These are phyloP conservation scores for Colletotrichum endophyticum DNA, from an alignment of 2,329 filamentous ascomycete species.

Conservation along the genomic window DNA sequence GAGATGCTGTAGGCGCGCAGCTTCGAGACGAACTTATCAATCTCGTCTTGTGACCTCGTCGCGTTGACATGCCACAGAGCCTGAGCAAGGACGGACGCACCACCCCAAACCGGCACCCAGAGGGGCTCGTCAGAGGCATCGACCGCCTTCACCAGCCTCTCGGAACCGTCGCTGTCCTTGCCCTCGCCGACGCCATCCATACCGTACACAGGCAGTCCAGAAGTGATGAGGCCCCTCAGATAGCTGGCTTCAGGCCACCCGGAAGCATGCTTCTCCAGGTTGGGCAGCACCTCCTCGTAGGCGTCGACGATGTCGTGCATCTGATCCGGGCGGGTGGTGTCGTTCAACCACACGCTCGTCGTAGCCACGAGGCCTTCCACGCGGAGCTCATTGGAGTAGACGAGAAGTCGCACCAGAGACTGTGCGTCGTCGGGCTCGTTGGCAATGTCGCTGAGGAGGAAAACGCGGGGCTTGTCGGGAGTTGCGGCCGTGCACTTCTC, in stretches of 20 bases:
- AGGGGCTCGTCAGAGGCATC: slow-evolving; percentile 43
- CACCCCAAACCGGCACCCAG: slow-evolving; percentile 55
- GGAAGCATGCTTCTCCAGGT: slow-evolving; percentile 28
- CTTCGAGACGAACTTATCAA: slow-evolving; percentile 37
- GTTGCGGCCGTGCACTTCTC: background rate
- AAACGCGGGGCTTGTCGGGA: slow-evolving; percentile 28
- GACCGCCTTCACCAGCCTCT: slow-evolving; percentile 36
- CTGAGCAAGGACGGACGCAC: slow-evolving; percentile 52
- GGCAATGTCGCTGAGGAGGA: slow-evolving; percentile 39
- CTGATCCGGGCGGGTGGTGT: slow-evolving; percentile 32
- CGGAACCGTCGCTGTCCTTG: slow-evolving; percentile 37
- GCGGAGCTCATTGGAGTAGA: slow-evolving; percentile 42
- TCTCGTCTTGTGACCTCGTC: slow-evolving; percentile 30
- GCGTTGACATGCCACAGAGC: slow-evolving; percentile 45
- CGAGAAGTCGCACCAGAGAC: slow-evolving; percentile 37
- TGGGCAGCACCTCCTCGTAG: slow-evolving; percentile 40
- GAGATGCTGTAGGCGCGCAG: slow-evolving; percentile 54
- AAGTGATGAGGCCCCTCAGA: background rate
- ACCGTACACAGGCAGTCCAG: background rate
- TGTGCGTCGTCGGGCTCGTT: slow-evolving; percentile 42
- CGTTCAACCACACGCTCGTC: slow-evolving; percentile 41
- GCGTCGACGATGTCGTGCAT: slow-evolving; percentile 39
- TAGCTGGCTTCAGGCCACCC: background rate
- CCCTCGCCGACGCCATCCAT: slow-evolving; percentile 25
- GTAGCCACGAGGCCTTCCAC: slow-evolving; percentile 37